These are phyloP conservation scores for Caryopteris hybrid DNA, from an alignment of 305 asterid species.

Conservation along the genomic window DNA sequence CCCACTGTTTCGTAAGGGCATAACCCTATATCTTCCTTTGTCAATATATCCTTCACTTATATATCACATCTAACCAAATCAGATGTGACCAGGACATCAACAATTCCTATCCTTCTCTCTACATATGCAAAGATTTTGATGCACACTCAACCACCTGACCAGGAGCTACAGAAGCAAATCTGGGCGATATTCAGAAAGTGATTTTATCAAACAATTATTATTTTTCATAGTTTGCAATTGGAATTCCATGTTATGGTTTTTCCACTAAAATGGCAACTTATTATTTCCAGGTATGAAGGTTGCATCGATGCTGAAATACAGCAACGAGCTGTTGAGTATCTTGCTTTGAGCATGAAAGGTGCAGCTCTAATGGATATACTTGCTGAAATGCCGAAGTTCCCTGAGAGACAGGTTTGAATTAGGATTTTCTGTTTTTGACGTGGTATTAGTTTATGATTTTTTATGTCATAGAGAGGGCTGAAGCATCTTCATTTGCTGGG, in stretches of 20 bases:
- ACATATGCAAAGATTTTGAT: constrained; percentile 86
- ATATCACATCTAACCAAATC: constrained; percentile 24
- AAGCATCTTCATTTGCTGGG: constrained; percentile 11
- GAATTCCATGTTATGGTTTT: constrained; percentile 3
- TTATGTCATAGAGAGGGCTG: constrained; percentile 12
- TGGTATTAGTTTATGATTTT: neutral
- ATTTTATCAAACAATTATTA: constrained; percentile 10
- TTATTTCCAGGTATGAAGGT: constrained; percentile 77
- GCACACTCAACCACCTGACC: constrained; percentile 93
- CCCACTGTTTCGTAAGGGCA: constrained; percentile 94
- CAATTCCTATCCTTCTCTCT: constrained; percentile 92
- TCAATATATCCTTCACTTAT: constrained; percentile 12
- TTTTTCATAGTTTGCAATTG: neutral
- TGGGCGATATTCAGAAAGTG: constrained; percentile 43
- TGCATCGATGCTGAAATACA: constrained; percentile 97
- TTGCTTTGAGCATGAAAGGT: constrained; percentile 91
- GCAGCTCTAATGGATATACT: constrained; percentile 88
- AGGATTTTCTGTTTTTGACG: constrained; percentile 10
- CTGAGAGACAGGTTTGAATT: constrained; percentile 85
- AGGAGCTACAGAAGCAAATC: constrained; percentile 41
- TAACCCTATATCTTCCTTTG: constrained; percentile 17
- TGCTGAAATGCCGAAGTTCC: constrained; percentile 99
- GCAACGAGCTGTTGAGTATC: constrained; percentile 96
- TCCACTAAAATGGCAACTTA: constrained; percentile 16
- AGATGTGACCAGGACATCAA: constrained; percentile 66